phyloP scores from a whole-genome alignment of 176 grass and related monocot genomes.

The Oryza longistaminata region DNA sequence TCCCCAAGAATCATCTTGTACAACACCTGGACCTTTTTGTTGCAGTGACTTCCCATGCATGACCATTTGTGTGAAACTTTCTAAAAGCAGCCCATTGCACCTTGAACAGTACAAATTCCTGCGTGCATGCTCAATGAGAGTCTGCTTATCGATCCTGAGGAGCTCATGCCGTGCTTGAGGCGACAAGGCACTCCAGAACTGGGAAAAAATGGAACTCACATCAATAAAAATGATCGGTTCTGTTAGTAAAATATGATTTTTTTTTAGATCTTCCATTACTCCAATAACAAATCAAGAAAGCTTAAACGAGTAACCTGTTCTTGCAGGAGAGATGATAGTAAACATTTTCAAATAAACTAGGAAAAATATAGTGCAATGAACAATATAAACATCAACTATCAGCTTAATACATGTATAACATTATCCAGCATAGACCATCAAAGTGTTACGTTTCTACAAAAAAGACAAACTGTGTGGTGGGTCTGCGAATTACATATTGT shows the following conservation, averaged over 20 bases:
- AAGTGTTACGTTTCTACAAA: neutral
- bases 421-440: neutral
- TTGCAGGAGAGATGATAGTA: neutral
- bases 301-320: neutral
- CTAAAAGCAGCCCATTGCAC: conserved; percentile 85
- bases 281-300: conserved; percentile 16
- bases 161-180: conserved; percentile 50
- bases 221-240: conserved; percentile 9
- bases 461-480: neutral
- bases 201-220: conserved; percentile 30
- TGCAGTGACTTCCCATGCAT: conserved; percentile 69
- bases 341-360: neutral
- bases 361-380: neutral
- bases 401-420: neutral
- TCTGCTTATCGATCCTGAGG: conserved; percentile 77
- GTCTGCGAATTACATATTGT: neutral
- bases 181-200: conserved; percentile 81
- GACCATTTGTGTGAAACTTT: conserved; percentile 82
- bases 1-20: conserved; percentile 66
- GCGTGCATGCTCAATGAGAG: conserved; percentile 77
- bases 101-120: conserved; percentile 90
- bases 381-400: neutral
- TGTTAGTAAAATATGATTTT: neutral
- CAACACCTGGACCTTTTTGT: conserved; percentile 36
- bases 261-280: neutral